These are phyloP conservation scores for Sporothrix sp. DNA, from an alignment of 2,329 filamentous ascomycete species.

Conservation along the genomic window DNA sequence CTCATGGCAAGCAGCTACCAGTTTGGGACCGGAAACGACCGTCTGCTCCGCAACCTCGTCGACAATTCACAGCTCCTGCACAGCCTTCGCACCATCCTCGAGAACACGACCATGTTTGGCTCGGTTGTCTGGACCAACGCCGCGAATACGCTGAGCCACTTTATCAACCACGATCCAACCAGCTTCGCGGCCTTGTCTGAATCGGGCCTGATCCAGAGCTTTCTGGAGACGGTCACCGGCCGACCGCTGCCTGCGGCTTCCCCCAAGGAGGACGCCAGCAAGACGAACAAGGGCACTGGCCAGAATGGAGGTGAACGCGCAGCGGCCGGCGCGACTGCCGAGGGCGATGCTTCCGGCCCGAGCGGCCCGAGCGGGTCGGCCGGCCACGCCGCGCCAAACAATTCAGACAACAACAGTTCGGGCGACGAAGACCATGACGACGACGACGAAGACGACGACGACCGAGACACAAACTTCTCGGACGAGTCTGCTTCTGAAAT, in stretches of 20 bases:
- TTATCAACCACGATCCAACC: conserved; percentile 97
- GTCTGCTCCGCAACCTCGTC: conserved; percentile 82
- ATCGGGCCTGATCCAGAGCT: conserved; percentile 77
- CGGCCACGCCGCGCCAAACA: too few relatives aligned
- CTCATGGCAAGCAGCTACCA: conserved; percentile 72
- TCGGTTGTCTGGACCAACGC: conserved; percentile 94
- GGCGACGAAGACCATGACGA: neutral
- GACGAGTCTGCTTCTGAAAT: conserved; percentile 24
- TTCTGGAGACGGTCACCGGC: conserved; percentile 71
- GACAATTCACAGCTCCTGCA: conserved; percentile 79
- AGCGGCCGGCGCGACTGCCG: too few relatives aligned
- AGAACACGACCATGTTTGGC: conserved; percentile 70
- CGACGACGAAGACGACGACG: conserved; percentile 26
- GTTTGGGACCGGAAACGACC: conserved; percentile 63
- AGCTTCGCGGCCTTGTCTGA: conserved; percentile 95
- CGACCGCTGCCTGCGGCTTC: conserved; percentile 30
- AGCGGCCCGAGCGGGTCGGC: too few relatives aligned
- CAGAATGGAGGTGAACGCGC: neutral
- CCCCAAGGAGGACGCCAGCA: neutral
- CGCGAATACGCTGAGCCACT: conserved; percentile 83
- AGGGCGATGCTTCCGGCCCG: too few relatives aligned
- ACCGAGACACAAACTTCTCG: conserved; percentile 28
- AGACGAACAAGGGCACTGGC: neutral
- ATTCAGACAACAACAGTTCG: conserved; percentile 22
- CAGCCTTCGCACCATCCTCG: conserved; percentile 71